A percentile compares a stretch with the other conserved stretches of the same genome.
Evolutionary conservation across 139 green algal species (phyloP).

Genomic region (Chlorokybus atmophyticus): DNA sequence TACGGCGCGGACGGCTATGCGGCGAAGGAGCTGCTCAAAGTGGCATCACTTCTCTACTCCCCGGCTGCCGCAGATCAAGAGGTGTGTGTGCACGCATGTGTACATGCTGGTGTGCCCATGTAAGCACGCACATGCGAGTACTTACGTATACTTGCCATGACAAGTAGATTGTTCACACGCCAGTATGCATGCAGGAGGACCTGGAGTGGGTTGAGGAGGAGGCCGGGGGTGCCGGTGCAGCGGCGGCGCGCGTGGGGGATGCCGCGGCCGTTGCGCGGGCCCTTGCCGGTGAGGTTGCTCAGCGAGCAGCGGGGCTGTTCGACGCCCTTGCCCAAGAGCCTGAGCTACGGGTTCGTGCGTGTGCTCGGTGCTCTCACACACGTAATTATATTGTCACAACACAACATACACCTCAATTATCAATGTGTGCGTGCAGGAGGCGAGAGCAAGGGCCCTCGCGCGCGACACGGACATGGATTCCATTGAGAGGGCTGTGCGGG

Average conservation of each 20-base stretch:
- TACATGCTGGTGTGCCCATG: too few relatives aligned
- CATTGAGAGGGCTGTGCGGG: constrained; percentile 42
- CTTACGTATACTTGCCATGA: too few relatives aligned
- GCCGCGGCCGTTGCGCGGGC: constrained; percentile 18
- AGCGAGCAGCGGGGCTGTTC: constrained; percentile 44
- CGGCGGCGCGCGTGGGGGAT: too few relatives aligned
- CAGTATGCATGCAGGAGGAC: too few relatives aligned
- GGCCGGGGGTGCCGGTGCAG: too few relatives aligned
- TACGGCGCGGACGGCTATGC: constrained; percentile 61
- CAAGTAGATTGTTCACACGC: too few relatives aligned
- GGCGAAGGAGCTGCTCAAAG: constrained; percentile 62
- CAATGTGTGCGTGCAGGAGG: constrained; percentile 1
- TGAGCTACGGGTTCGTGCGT: constrained; percentile 35
- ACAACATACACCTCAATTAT: not conserved
- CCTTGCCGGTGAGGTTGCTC: constrained; percentile 48
- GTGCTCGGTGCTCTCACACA: too few relatives aligned
- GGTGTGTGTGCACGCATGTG: too few relatives aligned
- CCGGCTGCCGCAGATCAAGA: not conserved
- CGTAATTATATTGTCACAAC: too few relatives aligned
- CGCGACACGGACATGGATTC: constrained; percentile 50
- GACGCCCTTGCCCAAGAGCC: constrained; percentile 48
- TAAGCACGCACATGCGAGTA: too few relatives aligned
- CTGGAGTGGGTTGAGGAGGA: too few relatives aligned
- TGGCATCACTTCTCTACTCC: constrained; percentile 55
- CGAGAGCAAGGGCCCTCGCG: constrained; percentile 37